Evolutionary conservation across 176 grass and related monocot species (phyloP).

Genomic region (Otatea glauca): DNA sequence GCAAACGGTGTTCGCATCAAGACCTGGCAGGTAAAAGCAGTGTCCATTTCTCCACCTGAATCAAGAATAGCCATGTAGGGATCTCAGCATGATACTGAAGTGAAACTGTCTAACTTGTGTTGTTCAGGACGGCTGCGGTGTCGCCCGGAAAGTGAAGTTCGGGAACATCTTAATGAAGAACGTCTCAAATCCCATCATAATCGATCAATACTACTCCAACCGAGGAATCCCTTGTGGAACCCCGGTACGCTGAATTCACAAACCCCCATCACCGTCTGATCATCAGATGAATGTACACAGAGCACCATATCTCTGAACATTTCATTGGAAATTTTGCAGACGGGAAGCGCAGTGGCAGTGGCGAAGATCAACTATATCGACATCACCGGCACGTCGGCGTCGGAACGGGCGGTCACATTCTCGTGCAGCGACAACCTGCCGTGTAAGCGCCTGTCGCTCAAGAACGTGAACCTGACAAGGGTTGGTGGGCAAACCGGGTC

Average conservation of each 20-base stretch:
- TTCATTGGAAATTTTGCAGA: background rate
- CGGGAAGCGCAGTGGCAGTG: conserved; percentile 15
- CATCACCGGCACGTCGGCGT: conserved; percentile 57
- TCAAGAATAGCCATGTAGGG: background rate
- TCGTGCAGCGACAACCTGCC: conserved; percentile 53
- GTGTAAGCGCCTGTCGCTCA: conserved; percentile 35
- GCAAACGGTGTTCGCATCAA: conserved; percentile 66
- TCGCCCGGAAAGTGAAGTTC: conserved; percentile 68
- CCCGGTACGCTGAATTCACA: conserved; percentile 26
- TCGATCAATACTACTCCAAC: conserved; percentile 58
- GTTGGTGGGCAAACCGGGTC: conserved; percentile 7
- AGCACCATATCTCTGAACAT: conserved; percentile 5
- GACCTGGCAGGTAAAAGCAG: conserved; percentile 62
- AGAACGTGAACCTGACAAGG: conserved; percentile 42
- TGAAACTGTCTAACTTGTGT: background rate
- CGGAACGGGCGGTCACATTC: conserved; percentile 41
- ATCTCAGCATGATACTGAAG: background rate
- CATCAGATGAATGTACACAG: background rate
- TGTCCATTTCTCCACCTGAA: conserved; percentile 10
- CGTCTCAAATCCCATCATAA: conserved; percentile 71
- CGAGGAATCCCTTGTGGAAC: conserved; percentile 26
- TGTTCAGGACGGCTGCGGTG: conserved; percentile 58
- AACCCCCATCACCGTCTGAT: background rate
- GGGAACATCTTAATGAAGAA: conserved; percentile 64
- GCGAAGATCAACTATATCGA: conserved; percentile 45